These are phyloP conservation scores for Quercus dentata DNA, from an alignment of 306 rosid genomes.

Conservation along the genomic window DNA sequence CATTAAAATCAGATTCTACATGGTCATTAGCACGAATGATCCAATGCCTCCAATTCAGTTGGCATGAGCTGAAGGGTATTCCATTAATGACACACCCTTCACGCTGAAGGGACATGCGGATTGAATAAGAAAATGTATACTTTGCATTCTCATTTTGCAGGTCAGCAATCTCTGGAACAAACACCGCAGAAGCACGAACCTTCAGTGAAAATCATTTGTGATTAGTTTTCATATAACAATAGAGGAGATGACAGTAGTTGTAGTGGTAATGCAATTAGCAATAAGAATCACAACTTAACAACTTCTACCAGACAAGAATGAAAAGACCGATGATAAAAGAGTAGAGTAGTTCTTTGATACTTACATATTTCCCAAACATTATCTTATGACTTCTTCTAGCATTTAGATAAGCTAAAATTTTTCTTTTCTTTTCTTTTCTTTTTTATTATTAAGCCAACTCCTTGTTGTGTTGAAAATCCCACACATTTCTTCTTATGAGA, in stretches of 20 bases:
- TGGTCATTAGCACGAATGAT: slow-evolving; percentile 49
- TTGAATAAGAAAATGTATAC: slow-evolving; percentile 66
- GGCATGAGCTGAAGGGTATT: slow-evolving; percentile 63
- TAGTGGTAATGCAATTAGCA: neutral
- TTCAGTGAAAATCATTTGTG: slow-evolving; percentile 25
- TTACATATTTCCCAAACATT: neutral
- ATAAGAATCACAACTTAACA: neutral
- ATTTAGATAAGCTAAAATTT: neutral
- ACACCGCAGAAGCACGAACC: slow-evolving; percentile 81
- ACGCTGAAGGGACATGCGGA: slow-evolving; percentile 72
- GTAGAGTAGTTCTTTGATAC: neutral
- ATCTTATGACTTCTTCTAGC: neutral
- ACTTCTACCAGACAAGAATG: neutral
- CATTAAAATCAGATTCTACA: slow-evolving; percentile 43
- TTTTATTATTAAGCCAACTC: too few relatives aligned
- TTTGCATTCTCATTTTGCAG: slow-evolving; percentile 26
- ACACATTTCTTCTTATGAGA: neutral
- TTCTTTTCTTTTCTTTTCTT: neutral
- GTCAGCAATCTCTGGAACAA: slow-evolving; percentile 61
- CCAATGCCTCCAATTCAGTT: slow-evolving; percentile 77
- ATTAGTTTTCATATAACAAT: slow-evolving; percentile 21
- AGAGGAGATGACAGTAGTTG: neutral
- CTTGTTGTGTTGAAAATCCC: too few relatives aligned
- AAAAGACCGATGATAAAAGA: neutral
- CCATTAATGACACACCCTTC: slow-evolving; percentile 70